phyloP scores from a whole-genome alignment of 192 early-diverging fungal species.

The Coemansia sp. region DNA sequence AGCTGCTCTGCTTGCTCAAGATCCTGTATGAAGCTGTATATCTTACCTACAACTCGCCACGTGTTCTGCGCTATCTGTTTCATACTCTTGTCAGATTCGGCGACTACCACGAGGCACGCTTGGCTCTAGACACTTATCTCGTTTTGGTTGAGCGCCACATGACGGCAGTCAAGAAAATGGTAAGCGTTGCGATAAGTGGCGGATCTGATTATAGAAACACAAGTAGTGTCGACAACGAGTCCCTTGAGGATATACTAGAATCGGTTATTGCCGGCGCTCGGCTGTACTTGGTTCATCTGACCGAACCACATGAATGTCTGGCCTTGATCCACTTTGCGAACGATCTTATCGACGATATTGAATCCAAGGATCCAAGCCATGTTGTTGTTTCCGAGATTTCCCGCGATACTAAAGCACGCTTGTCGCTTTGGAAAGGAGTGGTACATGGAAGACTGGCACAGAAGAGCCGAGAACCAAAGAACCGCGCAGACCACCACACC shows the following conservation, averaged over 20 bases:
- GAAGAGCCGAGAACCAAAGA: conserved; percentile 62
- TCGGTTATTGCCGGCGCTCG: conserved; percentile 51
- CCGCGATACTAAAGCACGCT: conserved; percentile 17
- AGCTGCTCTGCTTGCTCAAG: conserved; percentile 61
- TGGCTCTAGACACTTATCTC: conserved; percentile 66
- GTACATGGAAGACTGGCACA: conserved; percentile 38
- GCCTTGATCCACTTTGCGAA: conserved; percentile 46
- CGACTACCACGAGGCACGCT: conserved; percentile 75
- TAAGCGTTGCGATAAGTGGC: conserved; percentile 14
- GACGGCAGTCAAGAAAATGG: conserved; percentile 29
- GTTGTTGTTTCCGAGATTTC: conserved; percentile 19
- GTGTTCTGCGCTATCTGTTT: conserved; percentile 65
- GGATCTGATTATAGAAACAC: background rate
- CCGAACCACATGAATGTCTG: conserved; percentile 37
- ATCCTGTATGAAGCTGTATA: conserved; percentile 64
- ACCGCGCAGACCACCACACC: conserved; percentile 63
- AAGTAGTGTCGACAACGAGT: conserved; percentile 15
- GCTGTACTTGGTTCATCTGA: conserved; percentile 41
- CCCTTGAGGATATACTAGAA: conserved; percentile 27
- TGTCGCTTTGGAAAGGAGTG: conserved; percentile 49
- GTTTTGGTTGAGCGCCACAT: conserved; percentile 57
- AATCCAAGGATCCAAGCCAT: conserved; percentile 31
- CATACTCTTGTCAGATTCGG: conserved; percentile 61
- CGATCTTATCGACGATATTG: conserved; percentile 39
- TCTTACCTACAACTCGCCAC: conserved; percentile 73